Conservation (phyloP, 148 eudicot species). For the Diospyros lotus region DNA sequence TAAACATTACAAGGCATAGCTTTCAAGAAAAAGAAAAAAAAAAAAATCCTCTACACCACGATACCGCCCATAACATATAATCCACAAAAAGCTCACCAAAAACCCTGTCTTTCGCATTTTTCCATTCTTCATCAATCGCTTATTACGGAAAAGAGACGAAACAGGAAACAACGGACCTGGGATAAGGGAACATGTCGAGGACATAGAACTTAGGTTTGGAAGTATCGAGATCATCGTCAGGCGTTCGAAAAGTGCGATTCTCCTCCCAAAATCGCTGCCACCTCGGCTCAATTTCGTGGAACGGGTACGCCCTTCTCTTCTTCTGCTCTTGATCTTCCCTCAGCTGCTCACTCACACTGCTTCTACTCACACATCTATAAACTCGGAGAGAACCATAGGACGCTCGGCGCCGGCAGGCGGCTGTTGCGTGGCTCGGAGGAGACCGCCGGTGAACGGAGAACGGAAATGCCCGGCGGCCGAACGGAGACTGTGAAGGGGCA, state of each 20-base stretch:
- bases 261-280: conserved; percentile 92
- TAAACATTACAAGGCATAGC: neutral
- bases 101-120: neutral
- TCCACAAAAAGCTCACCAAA: neutral
- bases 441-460: conserved; percentile 8
- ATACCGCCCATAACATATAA: neutral
- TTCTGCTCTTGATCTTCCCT: conserved; percentile 1
- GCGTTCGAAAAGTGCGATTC: conserved; percentile 73
- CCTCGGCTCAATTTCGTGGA: conserved; percentile 73
- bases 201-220: conserved; percentile 93
- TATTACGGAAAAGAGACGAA: too few species aligned
- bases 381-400: conserved; percentile 3
- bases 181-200: conserved; percentile 99
- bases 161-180: conserved; percentile 44
- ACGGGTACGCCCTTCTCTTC: conserved; percentile 66
- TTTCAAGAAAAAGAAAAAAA: neutral
- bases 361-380: conserved; percentile 3
- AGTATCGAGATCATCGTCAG: conserved; percentile 68
- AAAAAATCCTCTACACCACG: neutral
- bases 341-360: neutral
- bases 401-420: neutral
- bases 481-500: conserved; percentile 14
- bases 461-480: conserved; percentile 10
- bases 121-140: neutral
- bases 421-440: neutral